A percentile compares a stretch with the other conserved stretches of the same genome.
Conservation (phyloP, 2,329 filamentous ascomycete species). For the Sclerotinia spermophila region DNA sequence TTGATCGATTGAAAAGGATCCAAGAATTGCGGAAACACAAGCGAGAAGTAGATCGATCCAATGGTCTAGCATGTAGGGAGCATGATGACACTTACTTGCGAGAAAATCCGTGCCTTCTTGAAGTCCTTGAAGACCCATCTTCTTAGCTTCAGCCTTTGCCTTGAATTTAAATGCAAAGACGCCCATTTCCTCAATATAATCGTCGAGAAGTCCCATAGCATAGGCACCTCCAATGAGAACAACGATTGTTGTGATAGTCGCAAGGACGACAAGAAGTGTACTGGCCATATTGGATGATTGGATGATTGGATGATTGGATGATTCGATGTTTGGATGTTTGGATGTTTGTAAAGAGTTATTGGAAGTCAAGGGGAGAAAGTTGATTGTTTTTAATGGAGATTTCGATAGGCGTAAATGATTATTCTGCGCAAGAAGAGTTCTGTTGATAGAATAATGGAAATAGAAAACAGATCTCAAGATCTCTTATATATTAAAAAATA, state of each 20-base stretch:
- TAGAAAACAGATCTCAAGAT: background rate
- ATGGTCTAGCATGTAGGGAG: background rate
- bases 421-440: background rate
- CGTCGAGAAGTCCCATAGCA: conserved; percentile 40
- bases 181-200: conserved; percentile 40
- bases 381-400: background rate
- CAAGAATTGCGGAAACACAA: background rate
- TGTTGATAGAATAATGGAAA: background rate
- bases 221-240: conserved; percentile 39
- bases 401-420: background rate
- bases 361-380: background rate
- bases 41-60: background rate
- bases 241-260: conserved; percentile 36
- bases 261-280: conserved; percentile 33
- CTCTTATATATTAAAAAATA: background rate
- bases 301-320: background rate
- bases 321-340: background rate
- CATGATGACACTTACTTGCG: conserved; percentile 33
- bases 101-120: conserved; percentile 42
- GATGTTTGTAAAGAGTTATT: background rate
- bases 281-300: conserved; percentile 8
- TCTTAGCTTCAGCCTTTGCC: conserved; percentile 42
- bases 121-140: conserved; percentile 40
- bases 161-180: conserved; percentile 42
- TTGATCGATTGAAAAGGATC: background rate